A percentile compares a stretch with the other conserved stretches of the same genome.
Evolutionary conservation across 164 flowering plant species (phyloP).

Genomic region (Berberis thunbergii): DNA sequence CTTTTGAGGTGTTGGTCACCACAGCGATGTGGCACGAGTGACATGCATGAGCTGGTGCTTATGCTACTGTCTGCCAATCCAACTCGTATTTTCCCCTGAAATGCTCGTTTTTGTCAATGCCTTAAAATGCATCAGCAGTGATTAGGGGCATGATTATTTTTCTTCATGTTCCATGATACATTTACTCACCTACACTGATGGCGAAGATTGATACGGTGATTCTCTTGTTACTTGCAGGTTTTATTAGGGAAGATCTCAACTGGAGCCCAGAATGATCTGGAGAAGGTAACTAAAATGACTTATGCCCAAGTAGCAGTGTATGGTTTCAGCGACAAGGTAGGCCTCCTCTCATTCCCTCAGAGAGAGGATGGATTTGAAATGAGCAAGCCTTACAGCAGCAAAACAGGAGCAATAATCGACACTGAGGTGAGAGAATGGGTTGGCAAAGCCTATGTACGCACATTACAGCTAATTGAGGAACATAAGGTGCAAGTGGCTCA

Average conservation of each 20-base stretch:
- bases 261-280: conserved; percentile 93
- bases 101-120: no score
- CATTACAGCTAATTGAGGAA: conserved; percentile 57
- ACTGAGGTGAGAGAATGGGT: conserved; percentile 91
- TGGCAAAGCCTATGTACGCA: conserved; percentile 55
- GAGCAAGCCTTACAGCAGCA: conserved; percentile 88
- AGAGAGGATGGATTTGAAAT: conserved; percentile 67
- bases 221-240: conserved; percentile 36
- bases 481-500: conserved; percentile 72
- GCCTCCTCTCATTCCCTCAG: conserved; percentile 85
- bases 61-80: no score
- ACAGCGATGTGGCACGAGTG: no score
- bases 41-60: no score
- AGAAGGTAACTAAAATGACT: conserved; percentile 93
- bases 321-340: conserved; percentile 92
- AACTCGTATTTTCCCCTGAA: no score
- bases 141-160: no score
- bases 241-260: conserved; percentile 84
- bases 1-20: no score
- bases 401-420: conserved; percentile 81
- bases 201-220: background rate
- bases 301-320: conserved; percentile 88
- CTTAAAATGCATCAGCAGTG: no score
- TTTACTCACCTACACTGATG: no score
- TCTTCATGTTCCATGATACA: no score